A percentile compares a stretch with the other conserved stretches of the same genome.
phyloP scores from a whole-genome alignment of 106 monocot genomes.

The Allium cepa region DNA sequence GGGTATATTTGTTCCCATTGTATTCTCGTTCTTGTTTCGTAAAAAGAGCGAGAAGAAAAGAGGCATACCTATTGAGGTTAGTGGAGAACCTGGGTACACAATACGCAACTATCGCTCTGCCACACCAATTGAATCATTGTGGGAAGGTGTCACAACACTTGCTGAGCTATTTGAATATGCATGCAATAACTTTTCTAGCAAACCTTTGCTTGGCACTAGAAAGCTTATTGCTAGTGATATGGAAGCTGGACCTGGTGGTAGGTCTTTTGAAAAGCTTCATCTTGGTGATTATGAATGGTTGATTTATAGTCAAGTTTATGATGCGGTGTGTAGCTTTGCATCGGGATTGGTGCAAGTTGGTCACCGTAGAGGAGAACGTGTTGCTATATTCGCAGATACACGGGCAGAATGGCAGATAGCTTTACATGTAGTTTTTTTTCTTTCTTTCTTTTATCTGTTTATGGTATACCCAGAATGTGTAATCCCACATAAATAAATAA shows the following conservation, averaged over 20 bases:
- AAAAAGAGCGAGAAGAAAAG: constrained; percentile 54
- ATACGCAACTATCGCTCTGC: constrained; percentile 66
- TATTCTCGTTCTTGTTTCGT: constrained; percentile 34
- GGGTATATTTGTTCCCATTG: constrained; percentile 47
- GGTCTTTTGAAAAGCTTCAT: constrained; percentile 93
- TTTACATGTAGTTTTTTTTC: constrained; percentile 57
- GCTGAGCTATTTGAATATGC: constrained; percentile 82
- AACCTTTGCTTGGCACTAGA: constrained; percentile 60
- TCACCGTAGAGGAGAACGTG: constrained; percentile 59
- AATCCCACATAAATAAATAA: no score
- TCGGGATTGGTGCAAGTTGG: constrained; percentile 78
- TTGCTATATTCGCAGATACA: constrained; percentile 94
- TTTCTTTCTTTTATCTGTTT: background rate
- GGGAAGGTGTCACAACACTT: constrained; percentile 79
- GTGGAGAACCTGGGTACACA: constrained; percentile 80
- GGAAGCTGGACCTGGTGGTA: constrained; percentile 57
- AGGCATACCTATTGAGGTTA: constrained; percentile 70
- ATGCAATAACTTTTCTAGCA: constrained; percentile 45
- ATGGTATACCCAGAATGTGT: no score
- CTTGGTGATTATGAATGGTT: constrained; percentile 82
- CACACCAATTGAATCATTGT: constrained; percentile 48
- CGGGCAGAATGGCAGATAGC: constrained; percentile 85
- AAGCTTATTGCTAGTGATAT: constrained; percentile 63
- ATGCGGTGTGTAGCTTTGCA: constrained; percentile 56
- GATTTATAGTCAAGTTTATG: constrained; percentile 56